phyloP scores from a whole-genome alignment of 73 alveolate species.

The Chromera velia region DNA sequence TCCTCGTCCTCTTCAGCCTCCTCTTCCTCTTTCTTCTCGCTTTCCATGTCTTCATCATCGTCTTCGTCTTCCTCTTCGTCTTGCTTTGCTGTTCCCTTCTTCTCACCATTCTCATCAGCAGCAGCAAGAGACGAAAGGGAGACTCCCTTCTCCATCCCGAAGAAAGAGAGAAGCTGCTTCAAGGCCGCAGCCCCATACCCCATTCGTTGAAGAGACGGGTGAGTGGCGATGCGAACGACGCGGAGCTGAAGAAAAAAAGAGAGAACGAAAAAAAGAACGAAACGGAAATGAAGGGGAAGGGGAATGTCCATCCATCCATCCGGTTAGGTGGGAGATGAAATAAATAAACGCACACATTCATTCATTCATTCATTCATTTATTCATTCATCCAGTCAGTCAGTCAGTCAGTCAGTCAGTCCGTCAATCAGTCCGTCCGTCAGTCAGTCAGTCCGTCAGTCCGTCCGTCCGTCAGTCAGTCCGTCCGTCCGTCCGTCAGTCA shows the following conservation, averaged over 20 bases:
- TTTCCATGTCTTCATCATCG: conserved; percentile 37
- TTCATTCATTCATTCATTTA: too few relatives aligned
- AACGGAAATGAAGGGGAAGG: conserved; percentile 37
- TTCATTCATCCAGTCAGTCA: too few relatives aligned
- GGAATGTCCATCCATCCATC: not conserved
- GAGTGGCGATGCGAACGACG: conserved; percentile 98
- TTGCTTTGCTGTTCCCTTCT: conserved; percentile 26
- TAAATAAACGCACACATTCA: too few relatives aligned
- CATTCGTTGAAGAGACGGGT: conserved; percentile 91
- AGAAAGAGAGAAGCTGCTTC: conserved; percentile 70
- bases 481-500: too few relatives aligned
- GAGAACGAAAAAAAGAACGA: not conserved
- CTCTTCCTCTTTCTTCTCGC: conserved; percentile 45
- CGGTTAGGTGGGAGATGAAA: not conserved
- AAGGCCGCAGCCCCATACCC: conserved; percentile 91
- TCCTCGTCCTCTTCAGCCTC: conserved; percentile 21
- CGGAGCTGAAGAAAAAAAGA: conserved; percentile 87
- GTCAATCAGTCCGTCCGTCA: too few relatives aligned
- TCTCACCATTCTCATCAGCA: conserved; percentile 35
- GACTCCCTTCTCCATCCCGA: conserved; percentile 16
- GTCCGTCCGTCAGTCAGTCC: too few relatives aligned
- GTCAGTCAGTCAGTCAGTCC: too few relatives aligned
- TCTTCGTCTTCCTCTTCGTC: not conserved
- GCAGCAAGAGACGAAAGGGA: conserved; percentile 3
- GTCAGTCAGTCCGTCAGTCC: too few relatives aligned